These are phyloP conservation scores for Coprinellus aureogranulatus DNA, from an alignment of 768 basidiomycete genomes.

Conservation along the genomic window DNA sequence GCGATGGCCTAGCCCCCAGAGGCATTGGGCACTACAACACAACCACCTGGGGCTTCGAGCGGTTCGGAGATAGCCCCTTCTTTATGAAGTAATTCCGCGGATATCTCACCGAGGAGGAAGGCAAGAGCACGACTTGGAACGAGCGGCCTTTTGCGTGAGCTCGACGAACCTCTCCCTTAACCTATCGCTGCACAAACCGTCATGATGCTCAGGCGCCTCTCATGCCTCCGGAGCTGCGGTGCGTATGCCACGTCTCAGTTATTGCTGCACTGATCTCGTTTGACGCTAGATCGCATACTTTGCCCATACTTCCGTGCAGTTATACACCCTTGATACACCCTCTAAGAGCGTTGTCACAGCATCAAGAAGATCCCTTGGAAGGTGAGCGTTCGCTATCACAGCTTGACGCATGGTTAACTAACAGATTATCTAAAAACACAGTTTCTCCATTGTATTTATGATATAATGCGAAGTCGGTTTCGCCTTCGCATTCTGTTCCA, in stretches of 20 bases:
- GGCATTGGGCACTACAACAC: neutral
- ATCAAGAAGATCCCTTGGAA: neutral
- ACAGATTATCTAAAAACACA: neutral
- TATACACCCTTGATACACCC: neutral
- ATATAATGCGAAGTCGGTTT: neutral
- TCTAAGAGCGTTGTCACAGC: neutral
- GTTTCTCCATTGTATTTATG: neutral
- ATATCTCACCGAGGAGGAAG: neutral
- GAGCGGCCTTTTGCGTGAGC: too few species aligned
- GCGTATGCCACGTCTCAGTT: neutral
- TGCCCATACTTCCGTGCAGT: neutral
- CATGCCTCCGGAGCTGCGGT: neutral
- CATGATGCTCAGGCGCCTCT: neutral
- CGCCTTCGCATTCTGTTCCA: neutral
- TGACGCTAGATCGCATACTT: neutral
- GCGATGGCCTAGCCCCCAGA: neutral
- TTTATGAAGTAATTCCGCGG: neutral
- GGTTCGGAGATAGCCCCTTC: neutral
- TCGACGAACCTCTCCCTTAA: too few species aligned
- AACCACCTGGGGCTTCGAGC: neutral
- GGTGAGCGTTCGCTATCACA: neutral
- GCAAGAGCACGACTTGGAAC: too few species aligned
- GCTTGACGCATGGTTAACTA: neutral
- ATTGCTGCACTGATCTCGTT: neutral
- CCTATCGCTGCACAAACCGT: neutral